Evolutionary conservation across 192 early-diverging fungal genomes (phyloP).

Genomic region (Gigaspora rosea): DNA sequence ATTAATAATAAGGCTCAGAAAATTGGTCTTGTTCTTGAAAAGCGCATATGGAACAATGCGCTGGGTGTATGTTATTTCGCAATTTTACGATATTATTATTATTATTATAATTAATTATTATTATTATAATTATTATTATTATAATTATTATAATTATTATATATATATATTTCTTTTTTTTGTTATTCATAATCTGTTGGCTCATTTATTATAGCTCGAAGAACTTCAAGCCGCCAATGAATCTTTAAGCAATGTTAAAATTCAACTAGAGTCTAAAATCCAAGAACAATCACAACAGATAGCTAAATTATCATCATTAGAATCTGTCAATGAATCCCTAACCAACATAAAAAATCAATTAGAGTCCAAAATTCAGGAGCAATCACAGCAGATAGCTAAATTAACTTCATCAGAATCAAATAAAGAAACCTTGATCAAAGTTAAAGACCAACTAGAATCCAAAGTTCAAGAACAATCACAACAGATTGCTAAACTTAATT

Average conservation of each 20-base stretch:
- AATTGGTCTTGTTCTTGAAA: no score
- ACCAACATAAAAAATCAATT: background rate
- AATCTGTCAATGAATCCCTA: background rate
- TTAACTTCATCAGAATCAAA: background rate
- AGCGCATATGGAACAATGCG: no score
- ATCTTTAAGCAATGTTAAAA: background rate
- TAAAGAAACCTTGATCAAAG: background rate
- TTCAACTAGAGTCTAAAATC: conserved; percentile 1
- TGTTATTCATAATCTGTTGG: background rate
- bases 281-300: background rate
- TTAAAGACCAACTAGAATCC: background rate
- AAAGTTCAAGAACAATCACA: background rate
- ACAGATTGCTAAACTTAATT: background rate
- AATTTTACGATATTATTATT: no score
- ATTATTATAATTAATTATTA: no score
- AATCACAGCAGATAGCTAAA: background rate
- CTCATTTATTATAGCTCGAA: background rate
- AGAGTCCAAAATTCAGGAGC: background rate
- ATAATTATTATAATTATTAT: no score
- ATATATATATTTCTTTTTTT: no score
- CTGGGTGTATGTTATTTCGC: no score
- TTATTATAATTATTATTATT: no score
- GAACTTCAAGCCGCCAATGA: background rate
- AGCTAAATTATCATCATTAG: background rate
- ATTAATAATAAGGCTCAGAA: no score